Base-by-base conservation (phyloP, 2,329 filamentous ascomycete genomes). In the Epichloe baconii region DNA sequence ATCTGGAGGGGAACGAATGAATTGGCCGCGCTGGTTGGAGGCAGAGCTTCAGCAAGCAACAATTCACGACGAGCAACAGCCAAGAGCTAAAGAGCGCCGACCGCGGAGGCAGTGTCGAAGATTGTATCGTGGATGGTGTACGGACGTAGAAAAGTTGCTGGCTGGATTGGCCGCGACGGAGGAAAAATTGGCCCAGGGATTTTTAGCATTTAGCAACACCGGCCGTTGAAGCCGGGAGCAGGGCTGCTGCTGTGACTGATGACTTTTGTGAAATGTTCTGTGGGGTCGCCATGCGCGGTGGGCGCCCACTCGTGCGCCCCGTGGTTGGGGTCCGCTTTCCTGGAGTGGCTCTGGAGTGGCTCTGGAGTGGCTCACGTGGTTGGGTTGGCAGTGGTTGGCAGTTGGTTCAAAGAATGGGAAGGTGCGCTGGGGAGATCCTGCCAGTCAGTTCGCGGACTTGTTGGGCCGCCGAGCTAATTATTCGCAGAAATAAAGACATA, bases 61-160 rank as follows among this genome's bases (percentile, higher is more conserved):
- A 26, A 43, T n/a, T 17, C 23, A 21, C 11, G 5, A 43, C n/a
- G 40, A 38, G 42, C 48, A 40, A 47, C 31, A 37, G 40, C 31
- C 26, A 44, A 17, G 10, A 21, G 19, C 19, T 21, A 21, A 21
- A 21, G 19, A 23, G 47, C 47, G 52, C 52, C 52, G 52, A 54
- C 46, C 44, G 35, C 52, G 45, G 49, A 53, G 49, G 46, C 49
- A 40, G 40, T 6, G 37, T 36, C 43, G 47, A 36, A 37, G 40
- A 47, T 34, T 34, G 44, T 37, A 51, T 41, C 44, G 41, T 40
- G 14, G 41, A 47, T 48, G 49, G 42, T 35, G 44, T n/a, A n/a
- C n/a, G n/a, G n/a, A n/a, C n/a, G n/a, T 17, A 48, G 37, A 41
- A 51, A 50, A 45, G 26, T 10, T 42, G 35, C 43, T 40, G 43